Evolutionary conservation across 805 yeast species (phyloP), one percentile per base, ranked within the genome.

Genomic region (Yamadazyma laniorum): DNA sequence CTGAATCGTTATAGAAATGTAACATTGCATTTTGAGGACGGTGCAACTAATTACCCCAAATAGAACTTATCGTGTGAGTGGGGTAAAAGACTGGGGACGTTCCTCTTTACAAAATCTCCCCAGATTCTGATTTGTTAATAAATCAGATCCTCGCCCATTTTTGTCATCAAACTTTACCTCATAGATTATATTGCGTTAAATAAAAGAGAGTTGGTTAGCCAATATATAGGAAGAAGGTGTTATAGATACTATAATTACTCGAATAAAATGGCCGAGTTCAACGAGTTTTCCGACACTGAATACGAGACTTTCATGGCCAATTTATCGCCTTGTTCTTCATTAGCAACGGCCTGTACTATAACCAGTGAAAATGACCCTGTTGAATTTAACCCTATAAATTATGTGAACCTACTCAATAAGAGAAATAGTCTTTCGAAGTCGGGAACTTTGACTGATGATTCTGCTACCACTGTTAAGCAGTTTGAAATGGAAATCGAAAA

Each of bases 401-500:
- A 40, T 13, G 34, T 37, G 14, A 35, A 32, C 22, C 31, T 46
- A 7, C 28, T 46, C 12, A 16, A 19, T 5, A 25, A 38, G 15
- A 35, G 47, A 21, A 43, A 46, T 19, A 38, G 37, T 15, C 37
- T 46, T 23, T 31, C 29, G 12, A 46, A 46, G 29, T 30, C 37
- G 9, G 50, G 50, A 5, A 46, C 50, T 21, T 32, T 46, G 16
- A 38, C 40, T 17, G 50, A 43, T 14, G 32, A 33, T 8, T 29
- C 23, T 15, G 38, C 23, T 12, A 18, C 28, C 15, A 17, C 23
- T 23, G n/a, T n/a, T 28, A 22, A n/a, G n/a, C 19, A 32, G 25
- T 32, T 33, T 22, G 37, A 32, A 15, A 9, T 18, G 2, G 40
- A 36, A 21, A 27, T 26, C 18, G 35, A 36, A 15, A 19, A 27